Evolutionary conservation across 1,139 yeast species (phyloP).

Genomic region (Ashbya aceris): DNA sequence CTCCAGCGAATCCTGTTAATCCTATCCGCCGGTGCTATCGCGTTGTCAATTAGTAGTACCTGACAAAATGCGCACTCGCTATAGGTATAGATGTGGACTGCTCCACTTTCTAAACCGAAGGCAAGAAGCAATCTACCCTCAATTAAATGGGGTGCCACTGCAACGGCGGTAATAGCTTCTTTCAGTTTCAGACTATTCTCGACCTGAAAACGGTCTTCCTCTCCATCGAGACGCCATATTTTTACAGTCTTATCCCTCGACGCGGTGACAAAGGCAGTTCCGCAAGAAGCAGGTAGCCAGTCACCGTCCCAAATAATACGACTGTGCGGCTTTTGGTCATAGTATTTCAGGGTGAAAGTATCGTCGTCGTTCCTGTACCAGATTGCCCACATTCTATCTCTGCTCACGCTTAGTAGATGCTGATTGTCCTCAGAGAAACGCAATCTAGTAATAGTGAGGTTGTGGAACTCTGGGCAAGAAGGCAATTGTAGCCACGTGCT

Average conservation of each 20-base stretch:
- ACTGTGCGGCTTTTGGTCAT: slow-evolving; percentile 67
- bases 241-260: slow-evolving; percentile 80
- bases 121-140: slow-evolving; percentile 38
- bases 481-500: slow-evolving; percentile 52
- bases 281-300: slow-evolving; percentile 51
- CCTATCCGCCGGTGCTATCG: slow-evolving; percentile 50
- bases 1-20: slow-evolving; percentile 52
- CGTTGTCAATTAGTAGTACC: slow-evolving; percentile 30
- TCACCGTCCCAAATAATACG: slow-evolving; percentile 95
- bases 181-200: slow-evolving; percentile 32
- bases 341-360: slow-evolving; percentile 36
- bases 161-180: slow-evolving; percentile 66
- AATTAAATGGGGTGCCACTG: slow-evolving; percentile 35
- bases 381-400: slow-evolving; percentile 80
- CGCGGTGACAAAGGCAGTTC: slow-evolving; percentile 58
- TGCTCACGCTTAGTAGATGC: slow-evolving; percentile 68
- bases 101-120: slow-evolving; percentile 69
- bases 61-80: slow-evolving; percentile 24
- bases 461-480: slow-evolving; percentile 50
- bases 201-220: slow-evolving; percentile 24
- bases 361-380: slow-evolving; percentile 51
- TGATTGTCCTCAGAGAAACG: slow-evolving; percentile 66
- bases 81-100: slow-evolving; percentile 31
- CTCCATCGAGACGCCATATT: slow-evolving; percentile 43
- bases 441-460: slow-evolving; percentile 75